Percentiles rank a stretch among this genome's conserved stretches.
Evolutionary conservation across 345 rosid species (phyloP).

Genomic region (Bruguiera gymnorhiza): DNA sequence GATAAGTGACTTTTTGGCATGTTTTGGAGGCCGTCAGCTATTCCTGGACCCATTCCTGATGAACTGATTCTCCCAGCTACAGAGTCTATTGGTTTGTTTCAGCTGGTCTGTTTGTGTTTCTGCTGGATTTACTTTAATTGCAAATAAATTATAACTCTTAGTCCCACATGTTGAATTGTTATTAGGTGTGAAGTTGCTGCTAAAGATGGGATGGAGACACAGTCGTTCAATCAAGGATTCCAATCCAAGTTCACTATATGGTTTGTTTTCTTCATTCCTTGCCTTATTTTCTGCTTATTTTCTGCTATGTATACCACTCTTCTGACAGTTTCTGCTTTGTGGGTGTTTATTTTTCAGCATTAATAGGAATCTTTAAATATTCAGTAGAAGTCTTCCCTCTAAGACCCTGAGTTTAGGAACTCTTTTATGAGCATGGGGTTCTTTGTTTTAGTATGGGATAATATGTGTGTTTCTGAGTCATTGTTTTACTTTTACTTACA

Average conservation of each 20-base stretch:
- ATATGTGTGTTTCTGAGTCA: not conserved
- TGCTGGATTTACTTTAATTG: not conserved
- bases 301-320: not conserved
- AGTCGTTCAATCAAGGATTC: slow-evolving; percentile 83
- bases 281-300: not conserved
- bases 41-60: slow-evolving; percentile 93
- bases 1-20: slow-evolving; percentile 7
- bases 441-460: not conserved
- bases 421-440: not conserved
- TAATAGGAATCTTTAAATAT: not conserved
- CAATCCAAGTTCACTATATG: slow-evolving; percentile 48
- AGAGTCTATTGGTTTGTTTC: slow-evolving; percentile 82
- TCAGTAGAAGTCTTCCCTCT: not conserved
- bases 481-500: slow-evolving; percentile 21
- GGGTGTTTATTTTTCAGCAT: not conserved
- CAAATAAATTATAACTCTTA: slow-evolving; percentile 11
- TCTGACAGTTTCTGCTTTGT: not conserved
- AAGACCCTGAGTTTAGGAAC: not conserved
- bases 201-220: slow-evolving; percentile 95
- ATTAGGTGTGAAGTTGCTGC: slow-evolving; percentile 76
- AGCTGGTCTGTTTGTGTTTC: slow-evolving; percentile 12
- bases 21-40: slow-evolving; percentile 77
- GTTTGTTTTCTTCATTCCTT: slow-evolving; percentile 28
- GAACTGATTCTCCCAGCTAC: slow-evolving; percentile 81
- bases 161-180: slow-evolving; percentile 19